phyloP scores from a whole-genome alignment of 176 grass and related monocot species.

The Phragmites australis region DNA sequence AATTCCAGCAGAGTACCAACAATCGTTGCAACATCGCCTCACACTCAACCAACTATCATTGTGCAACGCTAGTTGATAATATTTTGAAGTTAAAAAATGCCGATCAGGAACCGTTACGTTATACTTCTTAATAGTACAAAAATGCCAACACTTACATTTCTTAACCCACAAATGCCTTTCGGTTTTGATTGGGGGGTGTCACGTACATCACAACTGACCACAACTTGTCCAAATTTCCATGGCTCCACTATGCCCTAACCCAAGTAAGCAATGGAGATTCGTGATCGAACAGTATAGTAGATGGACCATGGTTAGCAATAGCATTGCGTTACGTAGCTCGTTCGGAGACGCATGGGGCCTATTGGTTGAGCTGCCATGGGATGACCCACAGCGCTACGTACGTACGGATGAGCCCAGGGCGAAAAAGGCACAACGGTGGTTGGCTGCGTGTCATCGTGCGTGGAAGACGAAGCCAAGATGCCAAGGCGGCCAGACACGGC shows the following conservation, averaged over 20 bases:
- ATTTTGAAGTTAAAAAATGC: neutral
- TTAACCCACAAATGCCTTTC: neutral
- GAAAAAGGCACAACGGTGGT: neutral
- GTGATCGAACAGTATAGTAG: neutral
- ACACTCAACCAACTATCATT: slow-evolving; percentile 25
- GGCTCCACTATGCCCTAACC: neutral
- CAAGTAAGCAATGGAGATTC: neutral
- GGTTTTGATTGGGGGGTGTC: neutral
- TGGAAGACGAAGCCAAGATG: neutral
- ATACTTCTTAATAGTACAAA: neutral
- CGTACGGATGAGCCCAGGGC: neutral
- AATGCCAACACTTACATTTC: neutral
- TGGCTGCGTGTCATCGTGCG: neutral
- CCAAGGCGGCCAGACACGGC: neutral
- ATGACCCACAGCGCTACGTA: neutral
- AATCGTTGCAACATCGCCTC: slow-evolving; percentile 12
- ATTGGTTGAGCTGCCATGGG: neutral
- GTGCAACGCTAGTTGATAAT: neutral
- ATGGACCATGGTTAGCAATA: neutral
- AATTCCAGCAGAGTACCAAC: neutral
- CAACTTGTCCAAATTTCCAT: neutral
- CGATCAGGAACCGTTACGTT: neutral
- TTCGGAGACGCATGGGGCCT: neutral
- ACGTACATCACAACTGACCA: neutral
- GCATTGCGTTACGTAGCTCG: neutral